Conservation (phyloP, 305 asterid genomes). For the Vinca major region DNA sequence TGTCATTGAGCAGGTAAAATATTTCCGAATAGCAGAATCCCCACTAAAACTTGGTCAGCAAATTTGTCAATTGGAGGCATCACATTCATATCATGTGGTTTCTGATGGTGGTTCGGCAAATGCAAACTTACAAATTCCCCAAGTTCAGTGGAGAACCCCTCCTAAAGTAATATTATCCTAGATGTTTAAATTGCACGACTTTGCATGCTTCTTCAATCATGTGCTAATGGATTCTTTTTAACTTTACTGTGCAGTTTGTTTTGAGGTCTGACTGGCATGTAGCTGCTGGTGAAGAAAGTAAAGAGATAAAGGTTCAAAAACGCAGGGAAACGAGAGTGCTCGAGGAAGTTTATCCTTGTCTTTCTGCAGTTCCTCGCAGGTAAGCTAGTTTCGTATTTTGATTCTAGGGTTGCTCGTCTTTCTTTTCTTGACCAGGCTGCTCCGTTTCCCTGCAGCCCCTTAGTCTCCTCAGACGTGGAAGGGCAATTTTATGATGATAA, state of each 20-base stretch:
- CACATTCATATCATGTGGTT: neutral
- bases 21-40: conserved; percentile 10
- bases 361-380: conserved; percentile 32
- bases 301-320: conserved; percentile 24
- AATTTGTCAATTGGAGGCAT: conserved; percentile 8
- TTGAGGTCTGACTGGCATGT: conserved; percentile 24
- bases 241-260: conserved; percentile 23
- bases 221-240: neutral
- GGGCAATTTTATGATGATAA: conserved; percentile 17
- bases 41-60: conserved; percentile 15
- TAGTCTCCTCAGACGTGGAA: conserved; percentile 8
- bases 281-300: conserved; percentile 43
- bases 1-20: conserved; percentile 16
- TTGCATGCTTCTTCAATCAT: conserved; percentile 1
- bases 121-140: conserved; percentile 17
- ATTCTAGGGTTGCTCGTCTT: neutral
- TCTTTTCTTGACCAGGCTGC: conserved; percentile 16
- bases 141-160: conserved; percentile 38
- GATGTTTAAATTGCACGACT: conserved; percentile 9
- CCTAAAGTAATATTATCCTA: conserved; percentile 27
- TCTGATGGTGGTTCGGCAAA: neutral
- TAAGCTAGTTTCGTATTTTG: conserved; percentile 14
- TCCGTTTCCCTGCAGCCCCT: conserved; percentile 23
- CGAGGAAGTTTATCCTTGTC: conserved; percentile 21
- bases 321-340: conserved; percentile 16